Evolutionary conservation across 2,329 filamentous ascomycete genomes (phyloP).

Genomic region (Saccharata proteae): DNA sequence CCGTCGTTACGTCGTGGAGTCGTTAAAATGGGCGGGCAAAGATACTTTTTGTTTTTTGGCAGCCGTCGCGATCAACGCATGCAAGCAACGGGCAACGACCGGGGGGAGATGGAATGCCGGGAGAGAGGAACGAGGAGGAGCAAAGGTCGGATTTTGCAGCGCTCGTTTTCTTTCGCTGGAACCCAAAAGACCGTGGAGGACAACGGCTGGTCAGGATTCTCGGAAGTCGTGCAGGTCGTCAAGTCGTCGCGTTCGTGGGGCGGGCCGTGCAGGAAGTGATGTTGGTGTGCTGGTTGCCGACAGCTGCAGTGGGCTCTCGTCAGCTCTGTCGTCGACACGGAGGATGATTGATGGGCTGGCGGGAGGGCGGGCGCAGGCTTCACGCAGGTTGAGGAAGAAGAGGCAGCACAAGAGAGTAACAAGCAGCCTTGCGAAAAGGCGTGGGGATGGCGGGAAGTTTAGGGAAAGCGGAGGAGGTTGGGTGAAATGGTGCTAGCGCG

Average conservation of each 20-base stretch:
- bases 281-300: background rate
- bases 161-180: too few relatives aligned
- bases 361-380: constrained; percentile 10
- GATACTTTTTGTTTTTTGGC: too few relatives aligned
- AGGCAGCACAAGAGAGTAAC: constrained; percentile 14
- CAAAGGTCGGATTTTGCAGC: too few relatives aligned
- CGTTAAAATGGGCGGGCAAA: too few relatives aligned
- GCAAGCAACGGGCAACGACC: too few relatives aligned
- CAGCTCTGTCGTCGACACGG: constrained; percentile 9
- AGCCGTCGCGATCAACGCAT: too few relatives aligned
- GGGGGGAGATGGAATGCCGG: too few relatives aligned
- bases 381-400: constrained; percentile 14
- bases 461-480: constrained; percentile 28
- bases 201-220: too few relatives aligned
- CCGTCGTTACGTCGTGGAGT: constrained; percentile 29
- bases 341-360: constrained; percentile 2
- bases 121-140: too few relatives aligned
- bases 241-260: constrained; percentile 7
- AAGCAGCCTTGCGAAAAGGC: constrained; percentile 21
- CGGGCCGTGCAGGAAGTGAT: constrained; percentile 7
- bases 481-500: constrained; percentile 26
- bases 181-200: too few relatives aligned
- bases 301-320: constrained; percentile 1
- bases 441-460: constrained; percentile 17
- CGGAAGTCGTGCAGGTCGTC: constrained; percentile 9